phyloP scores from a whole-genome alignment of 192 early-diverging fungal species.

The Phlyctochytrium bullatum region DNA sequence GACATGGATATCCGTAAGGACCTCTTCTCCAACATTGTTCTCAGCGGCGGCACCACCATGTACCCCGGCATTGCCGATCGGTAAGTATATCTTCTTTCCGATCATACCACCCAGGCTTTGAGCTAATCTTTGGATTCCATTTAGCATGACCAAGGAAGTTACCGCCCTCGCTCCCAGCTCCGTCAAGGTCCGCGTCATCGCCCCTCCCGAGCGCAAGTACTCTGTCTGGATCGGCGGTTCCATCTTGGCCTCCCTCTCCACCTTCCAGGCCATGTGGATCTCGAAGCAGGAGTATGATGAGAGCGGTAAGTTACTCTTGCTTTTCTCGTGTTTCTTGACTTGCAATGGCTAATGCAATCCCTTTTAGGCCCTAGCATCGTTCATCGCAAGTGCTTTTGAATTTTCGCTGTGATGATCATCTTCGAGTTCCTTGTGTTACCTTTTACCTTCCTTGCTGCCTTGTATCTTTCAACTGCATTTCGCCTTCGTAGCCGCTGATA shows the following conservation, averaged over 20 bases:
- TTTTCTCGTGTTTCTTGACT: too few relatives aligned
- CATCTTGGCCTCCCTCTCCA: constrained; percentile 57
- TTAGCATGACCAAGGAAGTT: constrained; percentile 54
- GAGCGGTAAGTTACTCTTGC: too few relatives aligned
- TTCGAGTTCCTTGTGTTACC: too few relatives aligned
- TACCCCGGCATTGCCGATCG: constrained; percentile 49
- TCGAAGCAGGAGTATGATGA: constrained; percentile 64
- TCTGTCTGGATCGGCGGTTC: constrained; percentile 68
- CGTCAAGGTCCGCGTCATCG: constrained; percentile 60
- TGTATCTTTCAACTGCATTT: too few relatives aligned
- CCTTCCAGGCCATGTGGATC: constrained; percentile 69
- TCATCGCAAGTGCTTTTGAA: constrained; percentile 57
- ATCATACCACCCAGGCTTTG: too few relatives aligned
- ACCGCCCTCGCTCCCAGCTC: constrained; percentile 50
- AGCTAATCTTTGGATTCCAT: constrained; percentile 19
- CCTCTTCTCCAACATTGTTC: constrained; percentile 48
- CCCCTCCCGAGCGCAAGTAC: constrained; percentile 63
- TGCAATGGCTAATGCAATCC: too few relatives aligned
- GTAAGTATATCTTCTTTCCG: too few relatives aligned
- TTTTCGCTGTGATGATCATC: too few relatives aligned
- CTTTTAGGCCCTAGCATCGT: constrained; percentile 57
- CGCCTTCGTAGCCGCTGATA: too few relatives aligned
- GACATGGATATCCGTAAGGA: constrained; percentile 49
- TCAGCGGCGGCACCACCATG: constrained; percentile 55
- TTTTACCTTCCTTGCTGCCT: too few relatives aligned